Percentiles rank a stretch among this genome's conserved stretches.
phyloP scores from a whole-genome alignment of 164 flowering plant genomes.

The Vitis amurensis region DNA sequence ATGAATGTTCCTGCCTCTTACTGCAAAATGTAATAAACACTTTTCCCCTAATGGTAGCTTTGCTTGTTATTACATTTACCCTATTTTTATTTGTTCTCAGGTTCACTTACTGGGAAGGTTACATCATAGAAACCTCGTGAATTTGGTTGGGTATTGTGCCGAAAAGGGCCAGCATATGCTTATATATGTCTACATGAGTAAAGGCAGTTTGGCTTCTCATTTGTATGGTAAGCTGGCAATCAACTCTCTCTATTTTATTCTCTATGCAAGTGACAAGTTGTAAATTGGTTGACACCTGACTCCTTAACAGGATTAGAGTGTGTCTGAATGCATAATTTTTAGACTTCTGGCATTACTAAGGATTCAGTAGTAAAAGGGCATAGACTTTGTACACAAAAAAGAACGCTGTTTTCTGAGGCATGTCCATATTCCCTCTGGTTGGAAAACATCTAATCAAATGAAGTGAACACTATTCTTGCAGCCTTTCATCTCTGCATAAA shows the following conservation, averaged over 20 bases:
- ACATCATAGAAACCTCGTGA: slow-evolving; percentile 96
- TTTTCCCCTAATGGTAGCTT: not conserved
- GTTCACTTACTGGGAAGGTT: slow-evolving; percentile 85
- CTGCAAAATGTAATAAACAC: too few relatives aligned
- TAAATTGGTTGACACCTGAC: not conserved
- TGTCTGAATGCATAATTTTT: not conserved
- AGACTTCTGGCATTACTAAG: not conserved
- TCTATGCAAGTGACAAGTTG: not conserved
- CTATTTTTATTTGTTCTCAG: slow-evolving; percentile 35
- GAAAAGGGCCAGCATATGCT: slow-evolving; percentile 94
- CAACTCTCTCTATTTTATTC: not conserved
- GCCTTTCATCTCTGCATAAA: too few relatives aligned
- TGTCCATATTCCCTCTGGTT: too few relatives aligned
- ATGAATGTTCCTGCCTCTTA: not conserved
- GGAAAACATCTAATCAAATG: too few relatives aligned
- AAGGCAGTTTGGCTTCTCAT: slow-evolving; percentile 95
- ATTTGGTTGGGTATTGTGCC: slow-evolving; percentile 97
- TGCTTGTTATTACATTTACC: not conserved
- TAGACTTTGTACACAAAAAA: too few relatives aligned
- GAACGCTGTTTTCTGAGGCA: too few relatives aligned
- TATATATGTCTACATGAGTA: slow-evolving; percentile 88
- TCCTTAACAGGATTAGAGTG: not conserved
- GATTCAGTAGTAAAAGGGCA: not conserved
- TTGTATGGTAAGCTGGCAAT: slow-evolving; percentile 71
- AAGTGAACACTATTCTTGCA: too few relatives aligned